Evolutionary conservation across 345 rosid genomes (phyloP).

Genomic region (Camelina laxa): DNA sequence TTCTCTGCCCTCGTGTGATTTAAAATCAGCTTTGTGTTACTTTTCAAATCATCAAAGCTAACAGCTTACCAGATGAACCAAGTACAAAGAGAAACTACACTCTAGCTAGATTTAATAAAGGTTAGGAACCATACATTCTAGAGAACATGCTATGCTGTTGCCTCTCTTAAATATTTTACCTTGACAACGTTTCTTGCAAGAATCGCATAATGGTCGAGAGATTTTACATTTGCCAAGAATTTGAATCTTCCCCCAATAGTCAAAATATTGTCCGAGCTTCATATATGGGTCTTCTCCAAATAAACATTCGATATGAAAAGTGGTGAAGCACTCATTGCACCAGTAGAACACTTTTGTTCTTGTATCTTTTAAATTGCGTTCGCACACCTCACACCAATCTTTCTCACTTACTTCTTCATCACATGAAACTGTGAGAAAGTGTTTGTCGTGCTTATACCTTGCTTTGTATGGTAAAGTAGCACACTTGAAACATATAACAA

Average conservation of each 20-base stretch:
- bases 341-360: neutral
- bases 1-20: no score
- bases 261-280: neutral
- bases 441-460: conserved; percentile 3
- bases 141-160: neutral
- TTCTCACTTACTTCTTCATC: neutral
- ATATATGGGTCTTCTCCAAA: neutral
- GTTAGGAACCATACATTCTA: neutral
- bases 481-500: neutral
- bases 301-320: neutral
- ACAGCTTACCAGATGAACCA: neutral
- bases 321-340: neutral
- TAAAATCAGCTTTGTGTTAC: neutral
- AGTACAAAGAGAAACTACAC: neutral
- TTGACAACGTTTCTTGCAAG: neutral
- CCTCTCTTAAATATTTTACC: neutral
- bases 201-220: neutral
- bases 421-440: neutral
- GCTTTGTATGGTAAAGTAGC: neutral
- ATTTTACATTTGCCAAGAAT: neutral
- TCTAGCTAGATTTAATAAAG: neutral
- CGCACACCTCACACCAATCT: conserved; percentile 7
- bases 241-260: neutral
- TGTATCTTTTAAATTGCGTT: neutral
- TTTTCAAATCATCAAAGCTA: neutral